These are phyloP conservation scores for Epichloe gansuensis DNA, from an alignment of 2,329 filamentous ascomycete genomes.

Conservation along the genomic window DNA sequence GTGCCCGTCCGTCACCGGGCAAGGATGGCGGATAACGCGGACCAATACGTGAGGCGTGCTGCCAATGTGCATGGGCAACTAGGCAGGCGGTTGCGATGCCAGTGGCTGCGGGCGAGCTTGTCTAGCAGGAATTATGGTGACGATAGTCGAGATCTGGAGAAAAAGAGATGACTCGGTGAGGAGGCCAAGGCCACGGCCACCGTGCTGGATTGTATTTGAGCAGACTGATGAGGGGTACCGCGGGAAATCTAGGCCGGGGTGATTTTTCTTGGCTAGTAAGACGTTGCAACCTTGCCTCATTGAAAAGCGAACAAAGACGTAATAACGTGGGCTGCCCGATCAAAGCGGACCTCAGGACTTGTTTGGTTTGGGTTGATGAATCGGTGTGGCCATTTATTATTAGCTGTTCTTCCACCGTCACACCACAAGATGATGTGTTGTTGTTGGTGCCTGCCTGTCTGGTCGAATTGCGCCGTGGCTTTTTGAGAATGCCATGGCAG, in stretches of 20 bases:
- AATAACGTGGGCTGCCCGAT: conserved; percentile 11
- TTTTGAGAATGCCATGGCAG: not conserved
- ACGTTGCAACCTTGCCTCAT: conserved; percentile 9
- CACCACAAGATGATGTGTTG: not conserved
- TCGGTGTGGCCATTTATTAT: not conserved
- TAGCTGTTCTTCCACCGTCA: not conserved
- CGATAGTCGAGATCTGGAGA: conserved; percentile 24
- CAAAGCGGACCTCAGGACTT: conserved; percentile 4
- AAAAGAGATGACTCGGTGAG: conserved; percentile 30
- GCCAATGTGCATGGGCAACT: conserved; percentile 11
- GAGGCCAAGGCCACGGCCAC: conserved; percentile 22
- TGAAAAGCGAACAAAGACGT: conserved; percentile 4
- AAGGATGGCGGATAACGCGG: conserved; percentile 13
- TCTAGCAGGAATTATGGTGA: conserved; percentile 10
- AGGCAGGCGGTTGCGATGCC: conserved; percentile 4
- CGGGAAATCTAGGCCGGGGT: not conserved
- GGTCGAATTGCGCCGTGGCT: not conserved
- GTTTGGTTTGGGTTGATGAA: not conserved
- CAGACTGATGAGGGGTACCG: conserved; percentile 30
- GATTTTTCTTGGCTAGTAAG: conserved; percentile 9
- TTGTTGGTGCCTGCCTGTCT: not conserved
- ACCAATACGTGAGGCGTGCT: conserved; percentile 12
- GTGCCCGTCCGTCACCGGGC: conserved; percentile 5
- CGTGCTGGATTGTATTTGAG: conserved; percentile 30
- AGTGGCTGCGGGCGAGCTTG: conserved; percentile 9